Percentiles rank a stretch among this genome's conserved stretches.
These are phyloP conservation scores for Thelephora ganbajun DNA, from an alignment of 768 basidiomycete species.

Conservation along the genomic window DNA sequence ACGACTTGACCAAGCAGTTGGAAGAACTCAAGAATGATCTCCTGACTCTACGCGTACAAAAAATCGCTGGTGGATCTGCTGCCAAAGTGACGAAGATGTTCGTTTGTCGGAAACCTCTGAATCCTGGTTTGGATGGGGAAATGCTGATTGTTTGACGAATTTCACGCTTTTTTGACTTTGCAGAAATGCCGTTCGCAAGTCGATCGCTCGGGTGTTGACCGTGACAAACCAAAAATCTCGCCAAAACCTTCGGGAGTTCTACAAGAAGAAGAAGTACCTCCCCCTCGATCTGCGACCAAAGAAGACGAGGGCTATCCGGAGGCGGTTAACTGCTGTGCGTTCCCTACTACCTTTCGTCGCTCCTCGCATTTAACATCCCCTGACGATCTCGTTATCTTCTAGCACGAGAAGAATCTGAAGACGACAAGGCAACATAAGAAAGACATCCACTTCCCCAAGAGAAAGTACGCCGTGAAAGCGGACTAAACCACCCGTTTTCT, in stretches of 20 bases:
- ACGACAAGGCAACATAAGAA: slow-evolving; percentile 92
- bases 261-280: slow-evolving; percentile 92
- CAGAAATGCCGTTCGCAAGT: slow-evolving; percentile 94
- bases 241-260: slow-evolving; percentile 92
- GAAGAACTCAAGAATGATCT: slow-evolving; percentile 93
- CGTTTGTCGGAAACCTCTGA: slow-evolving; percentile 18
- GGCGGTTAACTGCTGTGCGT: slow-evolving; percentile 80
- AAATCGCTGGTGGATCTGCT: slow-evolving; percentile 91
- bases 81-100: slow-evolving; percentile 98
- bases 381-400: slow-evolving; percentile 4
- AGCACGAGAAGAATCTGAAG: slow-evolving; percentile 78
- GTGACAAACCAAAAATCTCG: slow-evolving; percentile 98
- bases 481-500: neutral
- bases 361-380: neutral
- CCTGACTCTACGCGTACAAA: slow-evolving; percentile 87
- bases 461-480: slow-evolving; percentile 95
- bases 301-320: slow-evolving; percentile 97
- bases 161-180: neutral
- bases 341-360: neutral
- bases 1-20: slow-evolving; percentile 91
- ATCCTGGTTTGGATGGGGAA: neutral
- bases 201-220: slow-evolving; percentile 94
- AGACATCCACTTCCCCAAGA: slow-evolving; percentile 82
- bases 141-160: neutral
- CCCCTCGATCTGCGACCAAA: slow-evolving; percentile 96